Conservation (phyloP, 2,329 filamentous ascomycete species). For the Penicillium sp. region DNA sequence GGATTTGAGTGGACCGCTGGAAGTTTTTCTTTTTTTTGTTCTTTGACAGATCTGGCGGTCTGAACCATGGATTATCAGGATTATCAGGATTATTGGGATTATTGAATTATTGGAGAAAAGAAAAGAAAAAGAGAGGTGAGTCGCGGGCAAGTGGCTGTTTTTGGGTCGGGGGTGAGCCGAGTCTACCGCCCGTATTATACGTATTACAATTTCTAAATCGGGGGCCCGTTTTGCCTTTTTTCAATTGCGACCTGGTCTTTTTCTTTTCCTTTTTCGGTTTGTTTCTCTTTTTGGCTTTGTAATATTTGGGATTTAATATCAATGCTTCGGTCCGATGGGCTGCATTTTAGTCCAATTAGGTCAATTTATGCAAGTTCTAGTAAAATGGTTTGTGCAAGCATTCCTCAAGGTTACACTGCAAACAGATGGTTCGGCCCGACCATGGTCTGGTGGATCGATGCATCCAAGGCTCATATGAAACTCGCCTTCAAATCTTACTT, state of each 20-base stretch:
- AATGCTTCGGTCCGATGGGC: background rate
- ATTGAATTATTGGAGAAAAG: too few relatives aligned
- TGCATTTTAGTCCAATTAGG: background rate
- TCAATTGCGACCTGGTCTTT: background rate
- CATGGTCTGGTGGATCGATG: background rate
- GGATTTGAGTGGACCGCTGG: background rate
- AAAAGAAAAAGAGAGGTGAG: background rate
- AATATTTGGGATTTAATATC: background rate
- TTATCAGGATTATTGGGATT: too few relatives aligned
- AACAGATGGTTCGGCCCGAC: background rate
- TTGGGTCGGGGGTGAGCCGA: constrained; percentile 6
- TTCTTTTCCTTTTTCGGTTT: background rate
- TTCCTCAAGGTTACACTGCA: background rate
- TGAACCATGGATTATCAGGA: background rate
- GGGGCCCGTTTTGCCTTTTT: constrained; percentile 3
- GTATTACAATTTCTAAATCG: constrained; percentile 2
- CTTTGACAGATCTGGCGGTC: constrained; percentile 4
- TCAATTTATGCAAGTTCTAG: background rate
- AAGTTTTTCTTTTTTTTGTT: background rate
- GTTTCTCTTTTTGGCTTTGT: too few relatives aligned
- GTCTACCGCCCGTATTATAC: background rate
- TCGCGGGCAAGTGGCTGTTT: constrained; percentile 6
- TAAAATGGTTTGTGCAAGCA: background rate
- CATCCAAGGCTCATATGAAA: background rate
- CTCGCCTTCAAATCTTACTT: background rate